Evolutionary conservation across 176 grass and related monocot genomes (phyloP).

Genomic region (Tuctoria greenei): DNA sequence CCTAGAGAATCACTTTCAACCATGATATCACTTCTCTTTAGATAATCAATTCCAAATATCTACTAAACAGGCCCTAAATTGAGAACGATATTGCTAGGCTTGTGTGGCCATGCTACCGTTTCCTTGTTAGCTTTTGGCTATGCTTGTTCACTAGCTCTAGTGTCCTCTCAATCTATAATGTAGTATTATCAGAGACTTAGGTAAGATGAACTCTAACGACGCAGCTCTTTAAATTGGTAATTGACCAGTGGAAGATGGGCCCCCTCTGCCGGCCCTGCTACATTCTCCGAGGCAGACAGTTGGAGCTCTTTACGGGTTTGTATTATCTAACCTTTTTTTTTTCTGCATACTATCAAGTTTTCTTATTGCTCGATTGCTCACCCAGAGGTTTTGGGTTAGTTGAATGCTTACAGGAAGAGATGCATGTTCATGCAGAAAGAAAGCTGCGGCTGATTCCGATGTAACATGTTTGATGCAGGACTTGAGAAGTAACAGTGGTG

Average conservation of each 20-base stretch:
- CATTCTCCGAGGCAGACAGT: slow-evolving; percentile 67
- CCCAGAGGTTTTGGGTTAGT: background rate
- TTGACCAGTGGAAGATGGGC: slow-evolving; percentile 66
- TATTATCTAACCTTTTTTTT: background rate
- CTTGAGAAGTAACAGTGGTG: slow-evolving; percentile 57
- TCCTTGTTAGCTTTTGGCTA: background rate
- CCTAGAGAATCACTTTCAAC: no score
- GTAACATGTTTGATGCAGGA: slow-evolving; percentile 59
- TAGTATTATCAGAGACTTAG: background rate
- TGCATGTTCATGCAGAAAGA: background rate
- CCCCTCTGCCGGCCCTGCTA: slow-evolving; percentile 44
- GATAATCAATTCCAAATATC: no score
- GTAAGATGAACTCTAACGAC: slow-evolving; percentile 18
- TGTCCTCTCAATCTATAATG: background rate
- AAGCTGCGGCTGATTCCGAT: slow-evolving; percentile 5
- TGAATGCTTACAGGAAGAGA: background rate
- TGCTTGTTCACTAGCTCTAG: background rate
- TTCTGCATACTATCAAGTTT: slow-evolving; percentile 4
- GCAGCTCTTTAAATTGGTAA: slow-evolving; percentile 3
- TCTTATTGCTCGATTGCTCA: background rate
- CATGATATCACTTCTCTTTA: no score
- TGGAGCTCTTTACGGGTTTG: slow-evolving; percentile 68
- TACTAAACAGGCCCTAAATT: no score
- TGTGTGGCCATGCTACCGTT: background rate
- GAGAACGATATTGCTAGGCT: slow-evolving; percentile 7